Evolutionary conservation across 2,329 filamentous ascomycete genomes (phyloP).

Genomic region (Exophiala sideris): DNA sequence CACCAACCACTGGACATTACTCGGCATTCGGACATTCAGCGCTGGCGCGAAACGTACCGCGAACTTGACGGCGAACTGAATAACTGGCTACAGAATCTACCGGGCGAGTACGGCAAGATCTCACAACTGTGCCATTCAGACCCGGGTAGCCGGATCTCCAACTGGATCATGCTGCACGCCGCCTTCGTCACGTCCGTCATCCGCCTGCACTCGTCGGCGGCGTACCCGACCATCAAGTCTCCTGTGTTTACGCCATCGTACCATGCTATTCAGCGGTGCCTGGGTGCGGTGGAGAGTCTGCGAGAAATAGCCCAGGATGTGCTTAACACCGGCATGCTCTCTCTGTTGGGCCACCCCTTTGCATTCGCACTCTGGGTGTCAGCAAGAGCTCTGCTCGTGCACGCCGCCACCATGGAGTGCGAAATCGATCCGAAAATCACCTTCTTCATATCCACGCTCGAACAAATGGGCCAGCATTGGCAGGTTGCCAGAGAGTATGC

Average conservation of each 20-base stretch:
- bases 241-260: constrained; percentile 84
- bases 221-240: constrained; percentile 84
- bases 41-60: constrained; percentile 84
- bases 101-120: constrained; percentile 79
- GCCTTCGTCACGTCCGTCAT: constrained; percentile 91
- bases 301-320: constrained; percentile 76
- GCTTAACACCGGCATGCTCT: constrained; percentile 67
- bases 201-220: constrained; percentile 83
- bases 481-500: constrained; percentile 81
- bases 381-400: constrained; percentile 79
- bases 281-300: constrained; percentile 78
- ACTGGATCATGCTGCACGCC: constrained; percentile 87
- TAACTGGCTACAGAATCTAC: constrained; percentile 78
- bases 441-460: constrained; percentile 77
- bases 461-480: constrained; percentile 79
- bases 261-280: constrained; percentile 77
- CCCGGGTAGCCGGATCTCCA: constrained; percentile 43
- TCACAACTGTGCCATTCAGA: constrained; percentile 67
- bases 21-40: constrained; percentile 76
- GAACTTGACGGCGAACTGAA: constrained; percentile 77
- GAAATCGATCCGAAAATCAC: constrained; percentile 75
- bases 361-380: constrained; percentile 80
- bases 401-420: constrained; percentile 60
- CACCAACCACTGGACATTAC: constrained; percentile 88
- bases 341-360: constrained; percentile 85